Base-by-base conservation (phyloP, 106 monocot genomes). In the Phalaenopsis aphrodite region DNA sequence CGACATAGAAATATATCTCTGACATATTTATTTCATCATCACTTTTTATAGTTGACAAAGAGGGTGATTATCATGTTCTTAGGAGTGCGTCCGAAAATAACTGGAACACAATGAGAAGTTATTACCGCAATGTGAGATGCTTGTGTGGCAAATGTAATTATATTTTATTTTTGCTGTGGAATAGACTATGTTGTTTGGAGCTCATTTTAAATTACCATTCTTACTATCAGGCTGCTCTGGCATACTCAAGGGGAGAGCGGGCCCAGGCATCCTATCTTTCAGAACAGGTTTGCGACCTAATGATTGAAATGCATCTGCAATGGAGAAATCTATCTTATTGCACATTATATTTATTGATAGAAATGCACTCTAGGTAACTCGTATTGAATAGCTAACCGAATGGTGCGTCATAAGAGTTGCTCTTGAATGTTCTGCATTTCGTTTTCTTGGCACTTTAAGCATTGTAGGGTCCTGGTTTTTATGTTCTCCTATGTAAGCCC, bases 201-300 rank as follows among this genome's bases (percentile, higher is more conserved):
- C 8, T 67, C 69, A 30, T 14, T 69, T 37, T 69, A 39, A 37
- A 69, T 69, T 30, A 69, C 11, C 37, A 69, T 69, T 69, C 5
- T 76, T 21, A 73, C 85, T 68, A 82, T 66, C 84, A 95, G 95
- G 98, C 98, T 85, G 88, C 89, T 69, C 1, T 71, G 36, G 94
- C 87, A 79, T 94, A 93, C 71, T 83, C 94, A 72, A 89, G 82
- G 75, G 92, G 98, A 76, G 82, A 94, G 72, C 85, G 86, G 9
- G 87, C 88, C 85, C 85, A 91, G 84, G 98, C 98, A 9, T 76
- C 89, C 76, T 81, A 83, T 56, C 88, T 99, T 80, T 94, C 98
- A 64, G 98, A 94, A 75, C 72, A 88, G 79, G 98, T 99, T 30
- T 67, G 15, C 68, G 18, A 16, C 14, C 48, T 48, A 6, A 24